These are phyloP conservation scores for Diutina mesorugosa DNA, from an alignment of 1,139 yeast species.

Conservation along the genomic window DNA sequence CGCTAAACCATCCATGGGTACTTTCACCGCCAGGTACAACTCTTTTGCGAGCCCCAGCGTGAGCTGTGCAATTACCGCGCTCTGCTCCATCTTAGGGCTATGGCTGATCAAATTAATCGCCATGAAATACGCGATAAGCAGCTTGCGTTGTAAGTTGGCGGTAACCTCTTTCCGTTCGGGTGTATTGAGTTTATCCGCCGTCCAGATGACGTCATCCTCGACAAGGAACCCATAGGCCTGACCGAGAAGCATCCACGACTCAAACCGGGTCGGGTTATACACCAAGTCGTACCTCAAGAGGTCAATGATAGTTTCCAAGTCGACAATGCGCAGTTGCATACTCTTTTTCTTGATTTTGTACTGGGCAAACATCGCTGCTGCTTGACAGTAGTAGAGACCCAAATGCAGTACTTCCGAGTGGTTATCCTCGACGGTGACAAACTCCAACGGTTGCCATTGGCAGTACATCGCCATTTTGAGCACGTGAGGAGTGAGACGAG, in stretches of 20 bases:
- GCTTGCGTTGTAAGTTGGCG: slow-evolving; percentile 54
- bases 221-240: slow-evolving; percentile 70
- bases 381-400: slow-evolving; percentile 69
- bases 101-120: slow-evolving; percentile 36
- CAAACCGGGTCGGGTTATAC: slow-evolving; percentile 56
- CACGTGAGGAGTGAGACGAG: slow-evolving; percentile 33
- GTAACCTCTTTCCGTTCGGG: slow-evolving; percentile 50
- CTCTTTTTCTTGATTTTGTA: slow-evolving; percentile 60
- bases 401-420: slow-evolving; percentile 12
- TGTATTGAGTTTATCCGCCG: slow-evolving; percentile 67
- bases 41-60: slow-evolving; percentile 51
- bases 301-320: slow-evolving; percentile 60
- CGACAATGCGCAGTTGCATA: slow-evolving; percentile 72
- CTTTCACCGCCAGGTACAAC: slow-evolving; percentile 44
- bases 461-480: slow-evolving; percentile 53
- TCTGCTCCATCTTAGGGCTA: slow-evolving; percentile 11
- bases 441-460: slow-evolving; percentile 17
- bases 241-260: slow-evolving; percentile 79
- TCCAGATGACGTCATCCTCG: slow-evolving; percentile 86
- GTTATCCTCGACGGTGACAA: slow-evolving; percentile 16
- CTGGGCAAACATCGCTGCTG: slow-evolving; percentile 50
- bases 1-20: slow-evolving; percentile 58
- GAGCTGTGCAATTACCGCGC: slow-evolving; percentile 24
- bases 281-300: slow-evolving; percentile 55
- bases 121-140: slow-evolving; percentile 66